These are phyloP conservation scores for Cucumis sativus DNA, from an alignment of 306 rosid genomes.

Conservation along the genomic window DNA sequence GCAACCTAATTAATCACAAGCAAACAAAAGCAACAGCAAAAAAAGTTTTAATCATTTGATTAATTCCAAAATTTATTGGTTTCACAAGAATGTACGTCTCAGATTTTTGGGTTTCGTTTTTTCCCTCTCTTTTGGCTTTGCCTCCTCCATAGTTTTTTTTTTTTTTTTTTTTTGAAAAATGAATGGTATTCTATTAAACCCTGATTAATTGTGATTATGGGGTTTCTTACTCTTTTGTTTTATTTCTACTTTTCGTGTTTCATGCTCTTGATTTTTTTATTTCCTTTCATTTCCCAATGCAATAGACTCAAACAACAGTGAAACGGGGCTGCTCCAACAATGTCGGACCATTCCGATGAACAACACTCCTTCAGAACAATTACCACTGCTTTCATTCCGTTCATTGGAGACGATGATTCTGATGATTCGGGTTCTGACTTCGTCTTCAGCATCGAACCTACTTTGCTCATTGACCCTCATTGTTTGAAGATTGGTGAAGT, in stretches of 20 bases:
- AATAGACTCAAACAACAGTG: neutral
- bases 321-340: constrained; percentile 14
- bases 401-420: neutral
- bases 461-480: constrained; percentile 18
- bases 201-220: neutral
- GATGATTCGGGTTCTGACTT: constrained; percentile 1
- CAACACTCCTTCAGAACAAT: neutral
- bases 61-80: neutral
- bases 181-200: neutral
- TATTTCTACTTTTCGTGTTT: neutral
- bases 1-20: neutral
- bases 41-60: neutral
- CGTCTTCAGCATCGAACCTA: constrained; percentile 27
- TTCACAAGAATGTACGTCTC: neutral
- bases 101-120: neutral
- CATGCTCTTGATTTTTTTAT: neutral
- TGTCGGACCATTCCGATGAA: constrained; percentile 13
- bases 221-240: neutral
- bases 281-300: neutral
- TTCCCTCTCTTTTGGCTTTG: constrained; percentile 9
- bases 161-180: neutral
- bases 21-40: neutral
- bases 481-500: constrained; percentile 12
- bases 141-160: neutral
- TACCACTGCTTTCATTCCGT: neutral